Evolutionary conservation across 768 basidiomycete genomes (phyloP), one percentile per base, ranked within the genome.

Genomic region (Dacryopinax spathularia): DNA sequence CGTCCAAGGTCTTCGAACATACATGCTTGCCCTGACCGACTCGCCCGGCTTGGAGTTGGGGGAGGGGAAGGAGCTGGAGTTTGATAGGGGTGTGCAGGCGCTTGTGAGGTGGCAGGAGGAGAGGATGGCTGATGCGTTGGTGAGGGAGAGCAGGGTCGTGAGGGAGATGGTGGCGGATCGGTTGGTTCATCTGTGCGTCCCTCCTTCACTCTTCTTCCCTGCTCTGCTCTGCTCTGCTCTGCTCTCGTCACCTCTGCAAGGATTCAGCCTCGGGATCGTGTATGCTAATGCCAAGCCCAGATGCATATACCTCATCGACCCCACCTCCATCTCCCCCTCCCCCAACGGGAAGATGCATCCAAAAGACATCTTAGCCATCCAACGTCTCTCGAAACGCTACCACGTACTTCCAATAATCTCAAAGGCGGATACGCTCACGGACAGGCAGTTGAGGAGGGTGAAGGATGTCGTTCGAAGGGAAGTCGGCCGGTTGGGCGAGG

Each of bases 81-180:
- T 92, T 62, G 91, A 92, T 70, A 81, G 87, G 62, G 87, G 89
- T 72, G 86, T 92, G 18, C 84, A 83, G 34, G 69, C 74, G 12
- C 75, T 93, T 34, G 80, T 91, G 70, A 89, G 84, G 72, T 89
- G 90, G 67, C 75, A 92, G 6, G 91, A 92, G 66, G 88, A 91
- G 68, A 91, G 90, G 0, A 85, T 93, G 84, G 88, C 80, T 70
- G 90, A 92, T 78, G 90, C 88, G 65, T 73, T 34, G 1, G 20
- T 34, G 44, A 37, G 34, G 89, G 89, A 92, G 78, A 88, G 87
- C 63, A 93, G 92, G 78, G 89, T 93, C 39, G 77, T 91, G 61
- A 83, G 90, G 67, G 83, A 89, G 72, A 89, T 82, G 75, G 90
- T 87, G 76, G 89, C 88, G 60, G 90, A 93, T 75, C 88, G 89